Base-by-base conservation (phyloP, 768 basidiomycete species). In the Coprinopsis strossmayeri region DNA sequence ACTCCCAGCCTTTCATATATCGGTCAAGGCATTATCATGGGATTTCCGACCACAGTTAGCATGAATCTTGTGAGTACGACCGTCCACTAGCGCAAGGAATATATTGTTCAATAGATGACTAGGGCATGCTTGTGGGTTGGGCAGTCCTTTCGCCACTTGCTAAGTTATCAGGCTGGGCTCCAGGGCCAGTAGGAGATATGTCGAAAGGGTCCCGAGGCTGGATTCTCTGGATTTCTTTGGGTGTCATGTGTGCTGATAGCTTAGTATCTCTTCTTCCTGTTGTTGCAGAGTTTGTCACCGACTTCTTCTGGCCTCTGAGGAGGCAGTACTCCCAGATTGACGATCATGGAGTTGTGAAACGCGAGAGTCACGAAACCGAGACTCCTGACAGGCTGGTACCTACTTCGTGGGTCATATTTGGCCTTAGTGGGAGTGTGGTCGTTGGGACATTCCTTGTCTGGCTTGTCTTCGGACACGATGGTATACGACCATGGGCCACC, bases 51-150 rank as follows among this genome's bases (percentile, higher is more conserved):
- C 0, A 94, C 94, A 0, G 58, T 94, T 28, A 89, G 87, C 61
- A 97, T 98, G 94, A 94, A 85, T 55, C 64, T 92, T 50, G 90
- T 89, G 57, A 60, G 74, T n/a, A n/a, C n/a, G n/a, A n/a, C n/a
- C n/a, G n/a, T n/a, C n/a, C n/a, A n/a, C n/a, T n/a, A n/a, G n/a
- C n/a, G n/a, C n/a, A n/a, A n/a, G n/a, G n/a, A n/a, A n/a, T n/a
- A n/a, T n/a, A n/a, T n/a, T n/a, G n/a, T n/a, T n/a, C n/a, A n/a
- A n/a, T n/a, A n/a, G n/a, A n/a, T n/a, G n/a, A n/a, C 17, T 55
- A 91, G 88, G 93, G 95, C 24, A 97, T 96, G 95, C 55, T 97
- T n/a, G 82, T 87, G 9, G 95, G 95, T 7, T 98, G 95, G 95
- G 94, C 81, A 3, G 67, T 97, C 18, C 70, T 98, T n/a, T 91